Evolutionary conservation across 495 filamentous ascomycete species (phyloP).

Genomic region (Xylaria scruposa): DNA sequence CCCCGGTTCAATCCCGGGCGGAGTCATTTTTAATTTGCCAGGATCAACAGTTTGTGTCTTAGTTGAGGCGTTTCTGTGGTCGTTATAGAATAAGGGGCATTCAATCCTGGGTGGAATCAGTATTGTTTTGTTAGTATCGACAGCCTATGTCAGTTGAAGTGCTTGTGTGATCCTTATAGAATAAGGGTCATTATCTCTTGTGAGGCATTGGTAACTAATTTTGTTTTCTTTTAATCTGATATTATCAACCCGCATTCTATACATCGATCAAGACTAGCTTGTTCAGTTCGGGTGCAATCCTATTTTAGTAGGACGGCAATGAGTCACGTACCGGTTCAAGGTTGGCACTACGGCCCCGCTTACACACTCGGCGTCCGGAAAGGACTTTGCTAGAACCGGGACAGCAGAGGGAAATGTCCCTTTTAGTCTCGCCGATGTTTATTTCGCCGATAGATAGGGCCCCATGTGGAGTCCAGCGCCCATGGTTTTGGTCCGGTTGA

Average conservation of each 20-base stretch:
- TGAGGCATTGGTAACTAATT: too few relatives aligned
- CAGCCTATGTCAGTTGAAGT: too few relatives aligned
- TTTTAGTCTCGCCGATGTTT: background rate
- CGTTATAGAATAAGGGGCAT: too few relatives aligned
- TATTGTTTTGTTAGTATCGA: too few relatives aligned
- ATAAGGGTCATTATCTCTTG: too few relatives aligned
- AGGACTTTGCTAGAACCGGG: background rate
- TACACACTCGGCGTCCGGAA: constrained; percentile 9
- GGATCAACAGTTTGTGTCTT: too few relatives aligned
- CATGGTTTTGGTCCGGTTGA: background rate
- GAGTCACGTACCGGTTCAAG: constrained; percentile 16
- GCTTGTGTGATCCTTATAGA: too few relatives aligned
- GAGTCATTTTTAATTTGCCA: constrained; percentile 11
- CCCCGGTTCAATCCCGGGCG: constrained; percentile 30
- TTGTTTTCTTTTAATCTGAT: too few relatives aligned
- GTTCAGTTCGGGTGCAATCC: background rate
- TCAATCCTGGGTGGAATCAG: too few relatives aligned
- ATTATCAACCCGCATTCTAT: too few relatives aligned
- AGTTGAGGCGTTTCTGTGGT: too few relatives aligned
- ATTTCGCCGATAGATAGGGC: background rate
- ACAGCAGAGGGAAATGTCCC: background rate
- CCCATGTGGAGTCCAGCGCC: background rate
- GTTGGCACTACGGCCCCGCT: background rate
- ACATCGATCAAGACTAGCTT: background rate
- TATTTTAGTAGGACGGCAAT: background rate